phyloP scores from a whole-genome alignment of 2,329 filamentous ascomycete species.

The Sclerotinia glacialis region DNA sequence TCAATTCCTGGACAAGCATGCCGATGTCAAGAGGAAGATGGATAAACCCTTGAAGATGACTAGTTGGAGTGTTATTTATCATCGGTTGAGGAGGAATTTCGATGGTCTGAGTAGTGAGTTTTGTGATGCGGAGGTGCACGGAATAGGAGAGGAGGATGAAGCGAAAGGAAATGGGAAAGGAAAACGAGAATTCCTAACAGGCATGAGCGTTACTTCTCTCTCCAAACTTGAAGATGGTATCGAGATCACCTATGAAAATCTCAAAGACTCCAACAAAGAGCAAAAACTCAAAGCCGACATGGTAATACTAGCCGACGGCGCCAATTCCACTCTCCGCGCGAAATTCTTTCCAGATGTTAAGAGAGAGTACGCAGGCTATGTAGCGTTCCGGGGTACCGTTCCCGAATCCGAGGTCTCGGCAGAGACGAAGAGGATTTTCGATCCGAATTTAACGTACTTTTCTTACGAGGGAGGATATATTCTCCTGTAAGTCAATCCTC shows the following conservation, averaged over 20 bases:
- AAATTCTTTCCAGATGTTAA: conserved; percentile 24
- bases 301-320: conserved; percentile 30
- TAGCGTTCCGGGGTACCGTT: conserved; percentile 43
- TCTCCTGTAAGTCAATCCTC: conserved; percentile 32
- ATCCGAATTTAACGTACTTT: conserved; percentile 45
- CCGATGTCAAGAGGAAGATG: conserved; percentile 20
- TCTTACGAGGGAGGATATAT: conserved; percentile 43
- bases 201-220: not conserved
- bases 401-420: conserved; percentile 42
- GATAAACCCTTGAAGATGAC: conserved; percentile 15
- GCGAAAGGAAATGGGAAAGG: too few relatives aligned
- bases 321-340: conserved; percentile 27
- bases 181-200: not conserved
- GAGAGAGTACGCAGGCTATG: conserved; percentile 31
- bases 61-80: conserved; percentile 30
- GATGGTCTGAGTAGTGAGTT: conserved; percentile 27
- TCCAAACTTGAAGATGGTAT: not conserved
- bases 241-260: conserved; percentile 13
- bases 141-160: not conserved
- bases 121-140: conserved; percentile 5
- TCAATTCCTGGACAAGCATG: conserved; percentile 24
- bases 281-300: conserved; percentile 23
- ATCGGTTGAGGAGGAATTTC: conserved; percentile 29
- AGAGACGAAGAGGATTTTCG: conserved; percentile 39
- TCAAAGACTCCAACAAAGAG: not conserved